Base-by-base conservation (phyloP, 2,329 filamentous ascomycete genomes). In the Sclerotinia subarctica region DNA sequence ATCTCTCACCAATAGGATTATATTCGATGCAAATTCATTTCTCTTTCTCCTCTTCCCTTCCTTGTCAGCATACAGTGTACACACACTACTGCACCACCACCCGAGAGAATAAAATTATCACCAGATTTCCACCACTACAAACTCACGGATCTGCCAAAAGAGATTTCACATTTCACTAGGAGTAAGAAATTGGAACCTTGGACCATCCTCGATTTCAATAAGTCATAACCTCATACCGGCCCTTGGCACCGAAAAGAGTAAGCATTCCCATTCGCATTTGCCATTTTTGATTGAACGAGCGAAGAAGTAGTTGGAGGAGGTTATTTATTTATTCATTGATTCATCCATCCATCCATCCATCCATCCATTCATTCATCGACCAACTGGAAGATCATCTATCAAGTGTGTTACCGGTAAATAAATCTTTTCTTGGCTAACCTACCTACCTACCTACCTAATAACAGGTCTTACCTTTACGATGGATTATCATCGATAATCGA, bases 81-180 rank as follows among this genome's bases (percentile, higher is more conserved):
- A 42, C 32, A 42, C 47, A 51, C 47, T 52, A 64, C 59, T 49
- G 59, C 59, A 62, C 46, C 59, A 51, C 29, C 46, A 51, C 44
- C 44, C 58, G 58, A 62, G 35, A 21, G 35, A 60, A 49, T 62
- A 11, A 62, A 62, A 62, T 49, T 49, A n/a, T 49, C 44, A n/a
- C 29, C 8, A 62, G 44, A 49, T 49, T 35, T 51, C 46, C 59
- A 62, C 59, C 59, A 62, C 59, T 49, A 35, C 21, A n/a, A 38
- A 62, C 29, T 51, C 46, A 51, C 59, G 46, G 59, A 62, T 62
- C 59, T 11, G 24, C 46, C 59, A 38, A 49, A 62, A 51, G 59
- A 51, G 59, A 62, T 62, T 51, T 62, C 29, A 49, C 29, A 62
- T 62, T 51, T 62, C 29, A 49, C 29, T 38, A 62, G 2, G 26